A percentile compares a stretch with the other conserved stretches of the same genome.
phyloP scores from a whole-genome alignment of 1,284 basidiomycete genomes.

The Phlebopus sp. region DNA sequence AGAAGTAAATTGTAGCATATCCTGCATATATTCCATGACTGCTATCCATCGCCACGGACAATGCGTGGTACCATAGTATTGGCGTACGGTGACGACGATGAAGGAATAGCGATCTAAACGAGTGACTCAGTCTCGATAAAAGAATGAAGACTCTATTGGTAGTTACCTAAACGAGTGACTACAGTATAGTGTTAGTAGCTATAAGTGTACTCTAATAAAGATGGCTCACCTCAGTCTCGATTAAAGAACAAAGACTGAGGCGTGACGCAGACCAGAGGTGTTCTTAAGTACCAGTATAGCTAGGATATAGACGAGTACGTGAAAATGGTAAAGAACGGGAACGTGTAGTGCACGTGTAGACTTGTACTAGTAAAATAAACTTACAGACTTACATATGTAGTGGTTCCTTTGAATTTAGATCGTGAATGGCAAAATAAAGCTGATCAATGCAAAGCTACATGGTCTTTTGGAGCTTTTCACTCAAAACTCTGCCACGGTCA shows the following conservation, averaged over 20 bases:
- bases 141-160: not conserved
- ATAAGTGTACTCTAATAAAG: not conserved
- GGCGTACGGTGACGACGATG: no score
- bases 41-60: no score
- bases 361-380: not conserved
- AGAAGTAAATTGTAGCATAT: constrained; percentile 49
- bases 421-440: not conserved
- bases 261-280: not conserved
- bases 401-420: no score
- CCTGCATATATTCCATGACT: not conserved
- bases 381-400: not conserved
- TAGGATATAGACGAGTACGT: not conserved
- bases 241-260: not conserved
- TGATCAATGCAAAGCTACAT: not conserved
- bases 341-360: not conserved
- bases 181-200: not conserved
- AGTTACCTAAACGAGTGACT: not conserved
- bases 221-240: not conserved
- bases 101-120: no score
- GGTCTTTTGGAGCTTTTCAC: constrained; percentile 14
- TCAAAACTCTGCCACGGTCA: constrained; percentile 46
- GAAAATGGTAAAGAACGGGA: not conserved
- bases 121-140: not conserved
- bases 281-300: not conserved
- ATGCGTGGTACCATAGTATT: no score